phyloP scores from a whole-genome alignment of 331 rosid species.

The Quercus tomentella region DNA sequence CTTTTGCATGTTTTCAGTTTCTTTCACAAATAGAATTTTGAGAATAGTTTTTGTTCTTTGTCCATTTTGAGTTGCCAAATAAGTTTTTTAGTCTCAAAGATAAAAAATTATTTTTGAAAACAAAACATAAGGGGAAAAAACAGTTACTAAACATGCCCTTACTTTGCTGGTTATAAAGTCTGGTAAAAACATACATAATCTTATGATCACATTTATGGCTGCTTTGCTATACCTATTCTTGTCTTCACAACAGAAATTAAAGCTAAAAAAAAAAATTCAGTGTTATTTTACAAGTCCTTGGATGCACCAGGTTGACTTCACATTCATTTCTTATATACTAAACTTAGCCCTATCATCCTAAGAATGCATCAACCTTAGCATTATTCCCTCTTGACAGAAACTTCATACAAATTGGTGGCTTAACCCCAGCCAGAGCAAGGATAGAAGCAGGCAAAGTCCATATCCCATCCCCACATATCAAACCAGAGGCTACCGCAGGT shows the following conservation, averaged over 20 bases:
- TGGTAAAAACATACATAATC: no score
- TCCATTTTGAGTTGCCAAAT: no score
- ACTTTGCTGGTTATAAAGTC: no score
- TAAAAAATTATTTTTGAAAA: no score
- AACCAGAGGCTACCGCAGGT: constrained; percentile 79
- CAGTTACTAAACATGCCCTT: no score
- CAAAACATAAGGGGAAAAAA: no score
- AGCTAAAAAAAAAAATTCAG: not conserved
- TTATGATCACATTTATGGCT: no score
- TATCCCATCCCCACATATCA: constrained; percentile 79
- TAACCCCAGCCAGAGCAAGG: constrained; percentile 58
- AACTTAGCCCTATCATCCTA: constrained; percentile 22
- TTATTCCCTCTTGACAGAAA: constrained; percentile 55
- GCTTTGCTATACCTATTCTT: no score
- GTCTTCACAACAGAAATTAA: not conserved
- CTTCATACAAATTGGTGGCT: constrained; percentile 85
- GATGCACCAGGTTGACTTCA: not conserved
- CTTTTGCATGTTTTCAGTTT: no score
- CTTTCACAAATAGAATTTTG: no score
- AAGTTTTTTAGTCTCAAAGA: no score
- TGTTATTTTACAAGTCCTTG: not conserved
- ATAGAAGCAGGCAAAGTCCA: constrained; percentile 79
- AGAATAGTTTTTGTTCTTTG: no score
- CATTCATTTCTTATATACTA: constrained; percentile 1
- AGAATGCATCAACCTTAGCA: constrained; percentile 32